Base-by-base conservation (phyloP, 768 basidiomycete genomes). In the Phaeotremella fagi region DNA sequence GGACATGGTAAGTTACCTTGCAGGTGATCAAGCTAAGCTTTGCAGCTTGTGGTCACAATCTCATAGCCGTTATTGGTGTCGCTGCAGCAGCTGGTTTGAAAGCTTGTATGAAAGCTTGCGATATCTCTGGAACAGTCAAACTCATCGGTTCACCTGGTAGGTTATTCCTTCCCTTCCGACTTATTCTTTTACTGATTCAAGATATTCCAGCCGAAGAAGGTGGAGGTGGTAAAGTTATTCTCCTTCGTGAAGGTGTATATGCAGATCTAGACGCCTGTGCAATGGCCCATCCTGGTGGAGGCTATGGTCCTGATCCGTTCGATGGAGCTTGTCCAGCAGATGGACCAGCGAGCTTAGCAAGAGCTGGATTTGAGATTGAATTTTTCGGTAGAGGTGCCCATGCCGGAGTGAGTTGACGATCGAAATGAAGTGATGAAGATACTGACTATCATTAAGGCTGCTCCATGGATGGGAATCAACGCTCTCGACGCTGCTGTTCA, bases 271-370 rank as follows among this genome's bases (percentile, higher is more conserved):
- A 64, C 25, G 63, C 65, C 2, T 67, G 68, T 46, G 55, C 59
- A 24, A 70, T 70, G 68, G 57, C 59, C 37, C 65, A 67, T 49
- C 65, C 65, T 6, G 61, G 52, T 11, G 65, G 65, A 26, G 59
- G 60, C 2, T 35, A 56, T n/a, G 61, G 54, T 15, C 57, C 60
- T 3, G 50, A 43, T 4, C 48, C 53, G 5, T 54, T 46, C 26
- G 45, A 59, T 3, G 61, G 61, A 14, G 26, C 36, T 28, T 59
- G 54, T 38, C 52, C 57, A 3, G 35, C 57, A 18, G 57, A 53
- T 31, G 57, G 57, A n/a, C 61, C 61, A 25, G 61, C 47, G 20
- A 57, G 51, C 20, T 38, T 59, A 27, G 64, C 54, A 54, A 45
- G 60, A 52, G 54, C 64, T 3, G 66, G 63, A 2, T 63, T 69